A percentile compares a stretch with the other conserved stretches of the same genome.
phyloP scores from a whole-genome alignment of 73 alveolate species.

The Paramecium pentaurelia region DNA sequence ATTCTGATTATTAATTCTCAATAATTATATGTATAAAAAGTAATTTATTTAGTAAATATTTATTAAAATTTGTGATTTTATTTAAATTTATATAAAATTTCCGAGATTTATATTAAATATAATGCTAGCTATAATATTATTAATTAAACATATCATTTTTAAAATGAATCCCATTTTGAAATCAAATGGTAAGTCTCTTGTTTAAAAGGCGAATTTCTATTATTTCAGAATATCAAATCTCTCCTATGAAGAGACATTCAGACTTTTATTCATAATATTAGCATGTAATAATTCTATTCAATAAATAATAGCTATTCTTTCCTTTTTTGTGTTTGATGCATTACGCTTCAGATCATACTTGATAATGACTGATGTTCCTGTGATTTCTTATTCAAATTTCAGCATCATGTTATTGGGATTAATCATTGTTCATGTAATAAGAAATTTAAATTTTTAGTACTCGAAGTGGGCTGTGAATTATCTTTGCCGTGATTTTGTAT shows the following conservation, averaged over 20 bases:
- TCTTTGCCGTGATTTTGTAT: not conserved
- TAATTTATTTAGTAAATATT: not conserved
- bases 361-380: not conserved
- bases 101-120: not conserved
- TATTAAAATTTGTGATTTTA: not conserved
- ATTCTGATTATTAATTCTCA: not conserved
- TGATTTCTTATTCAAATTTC: not conserved
- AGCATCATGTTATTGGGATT: not conserved
- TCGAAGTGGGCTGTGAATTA: not conserved
- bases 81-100: not conserved
- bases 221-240: not conserved
- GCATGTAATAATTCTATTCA: not conserved
- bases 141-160: not conserved
- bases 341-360: not conserved
- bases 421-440: not conserved
- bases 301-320: not conserved
- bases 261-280: not conserved
- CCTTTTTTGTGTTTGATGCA: not conserved
- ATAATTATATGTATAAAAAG: not conserved
- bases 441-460: not conserved
- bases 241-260: conserved; percentile 12
- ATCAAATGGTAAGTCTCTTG: not conserved
- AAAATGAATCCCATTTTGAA: not conserved
- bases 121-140: not conserved
- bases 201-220: not conserved